A percentile compares a stretch with the other conserved stretches of the same genome.
Evolutionary conservation across 1,284 basidiomycete species (phyloP).

Genomic region (Pseudozyma pruni): DNA sequence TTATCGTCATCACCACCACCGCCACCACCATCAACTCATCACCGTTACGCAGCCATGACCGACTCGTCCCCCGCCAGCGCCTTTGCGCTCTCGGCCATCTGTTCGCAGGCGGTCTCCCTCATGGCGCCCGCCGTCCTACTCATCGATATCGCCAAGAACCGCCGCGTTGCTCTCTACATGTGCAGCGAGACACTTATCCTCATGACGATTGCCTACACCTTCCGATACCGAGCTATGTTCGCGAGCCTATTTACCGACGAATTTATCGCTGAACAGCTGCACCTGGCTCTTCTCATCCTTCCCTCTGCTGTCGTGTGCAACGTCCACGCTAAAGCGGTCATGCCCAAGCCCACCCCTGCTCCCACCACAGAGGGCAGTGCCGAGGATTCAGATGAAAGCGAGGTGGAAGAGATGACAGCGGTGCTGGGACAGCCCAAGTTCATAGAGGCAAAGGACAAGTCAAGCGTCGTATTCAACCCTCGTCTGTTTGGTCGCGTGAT

Average conservation of each 20-base stretch:
- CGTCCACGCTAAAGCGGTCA: too few relatives aligned
- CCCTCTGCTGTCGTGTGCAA: too few relatives aligned
- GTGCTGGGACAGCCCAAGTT: too few relatives aligned
- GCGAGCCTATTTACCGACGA: neutral
- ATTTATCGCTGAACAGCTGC: neutral
- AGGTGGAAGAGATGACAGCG: too few relatives aligned
- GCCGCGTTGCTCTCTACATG: neutral
- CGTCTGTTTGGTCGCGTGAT: neutral
- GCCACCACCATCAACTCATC: too few relatives aligned
- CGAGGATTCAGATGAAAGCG: too few relatives aligned
- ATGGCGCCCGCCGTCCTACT: neutral
- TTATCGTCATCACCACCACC: too few relatives aligned
- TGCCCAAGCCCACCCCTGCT: too few relatives aligned
- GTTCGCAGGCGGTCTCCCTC: neutral
- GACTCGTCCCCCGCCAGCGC: neutral
- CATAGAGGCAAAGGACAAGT: neutral
- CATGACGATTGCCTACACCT: neutral
- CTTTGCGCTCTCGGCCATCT: neutral
- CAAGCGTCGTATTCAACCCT: neutral
- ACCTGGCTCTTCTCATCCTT: too few relatives aligned
- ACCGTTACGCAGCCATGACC: too few relatives aligned
- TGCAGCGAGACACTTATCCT: constrained; percentile 5
- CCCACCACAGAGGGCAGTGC: too few relatives aligned
- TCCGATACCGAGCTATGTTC: neutral
- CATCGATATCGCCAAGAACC: neutral